phyloP scores from a whole-genome alignment of 2,329 filamentous ascomycete genomes.

The Fusarium chuoi region DNA sequence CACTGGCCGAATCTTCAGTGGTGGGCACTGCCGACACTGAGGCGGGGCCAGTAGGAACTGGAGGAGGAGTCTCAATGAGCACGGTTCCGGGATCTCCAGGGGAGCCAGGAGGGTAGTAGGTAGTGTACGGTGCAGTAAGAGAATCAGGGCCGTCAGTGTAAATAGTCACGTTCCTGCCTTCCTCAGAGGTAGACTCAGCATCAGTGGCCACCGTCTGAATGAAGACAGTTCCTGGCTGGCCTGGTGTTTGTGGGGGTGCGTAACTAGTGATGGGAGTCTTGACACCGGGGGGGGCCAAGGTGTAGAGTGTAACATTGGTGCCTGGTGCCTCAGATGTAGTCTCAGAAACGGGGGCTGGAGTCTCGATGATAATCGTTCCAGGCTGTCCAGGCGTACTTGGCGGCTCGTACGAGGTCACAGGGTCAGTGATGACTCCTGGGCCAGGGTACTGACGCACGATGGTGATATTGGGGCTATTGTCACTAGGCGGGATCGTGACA shows the following conservation, averaged over 20 bases:
- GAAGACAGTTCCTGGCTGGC: conserved; percentile 23
- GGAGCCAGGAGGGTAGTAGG: conserved; percentile 18
- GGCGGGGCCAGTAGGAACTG: not conserved
- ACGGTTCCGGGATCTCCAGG: conserved; percentile 27
- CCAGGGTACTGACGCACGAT: conserved; percentile 24
- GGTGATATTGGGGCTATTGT: conserved; percentile 21
- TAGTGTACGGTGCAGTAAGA: conserved; percentile 17
- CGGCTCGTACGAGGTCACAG: conserved; percentile 20
- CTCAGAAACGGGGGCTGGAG: conserved; percentile 6
- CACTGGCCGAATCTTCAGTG: not conserved
- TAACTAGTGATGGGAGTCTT: conserved; percentile 19
- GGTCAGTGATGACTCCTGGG: conserved; percentile 20
- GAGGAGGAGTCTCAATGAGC: conserved; percentile 19
- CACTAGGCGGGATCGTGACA: conserved; percentile 20
- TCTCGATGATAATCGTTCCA: conserved; percentile 27
- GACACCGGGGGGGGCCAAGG: conserved; percentile 8
- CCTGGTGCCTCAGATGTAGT: not conserved
- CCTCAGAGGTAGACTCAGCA: not conserved
- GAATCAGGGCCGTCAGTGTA: conserved; percentile 10
- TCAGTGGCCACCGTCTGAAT: conserved; percentile 19
- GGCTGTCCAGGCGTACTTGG: conserved; percentile 15
- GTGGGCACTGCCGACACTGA: conserved; percentile 11
- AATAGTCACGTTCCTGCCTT: conserved; percentile 15
- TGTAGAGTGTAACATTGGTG: conserved; percentile 24
- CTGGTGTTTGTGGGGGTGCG: conserved; percentile 9